Percentiles rank a stretch among this genome's conserved stretches.
These are phyloP conservation scores for Meripilus lineatus DNA, from an alignment of 1,284 basidiomycete genomes.

Conservation along the genomic window DNA sequence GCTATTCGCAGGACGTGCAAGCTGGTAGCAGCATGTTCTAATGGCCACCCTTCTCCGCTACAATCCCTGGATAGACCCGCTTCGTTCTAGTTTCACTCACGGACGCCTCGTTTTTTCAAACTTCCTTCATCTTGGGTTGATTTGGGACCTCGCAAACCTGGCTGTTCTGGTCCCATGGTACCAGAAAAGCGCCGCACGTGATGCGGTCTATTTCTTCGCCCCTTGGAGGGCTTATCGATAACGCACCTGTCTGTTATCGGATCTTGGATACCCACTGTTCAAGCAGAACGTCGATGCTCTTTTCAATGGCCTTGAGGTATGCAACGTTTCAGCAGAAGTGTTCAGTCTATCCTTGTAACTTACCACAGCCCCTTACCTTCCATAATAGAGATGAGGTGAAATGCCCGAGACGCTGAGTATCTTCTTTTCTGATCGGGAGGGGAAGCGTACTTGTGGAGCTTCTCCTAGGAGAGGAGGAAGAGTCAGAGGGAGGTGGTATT, in stretches of 20 bases:
- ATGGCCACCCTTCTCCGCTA: not conserved
- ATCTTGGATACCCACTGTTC: constrained; percentile 14
- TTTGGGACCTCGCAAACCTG: not conserved
- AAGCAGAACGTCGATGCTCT: not conserved
- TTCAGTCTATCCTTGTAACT: not conserved
- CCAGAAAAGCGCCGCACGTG: constrained; percentile 2
- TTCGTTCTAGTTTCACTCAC: constrained; percentile 5
- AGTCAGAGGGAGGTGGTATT: not conserved
- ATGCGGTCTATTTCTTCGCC: not conserved
- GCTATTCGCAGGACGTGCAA: not conserved
- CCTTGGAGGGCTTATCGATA: constrained; percentile 15
- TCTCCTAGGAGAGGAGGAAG: not conserved
- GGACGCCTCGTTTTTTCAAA: not conserved
- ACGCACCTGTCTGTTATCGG: constrained; percentile 20
- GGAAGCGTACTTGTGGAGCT: not conserved
- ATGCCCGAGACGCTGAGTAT: not conserved
- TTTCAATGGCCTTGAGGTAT: constrained; percentile 18
- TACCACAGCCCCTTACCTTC: not conserved
- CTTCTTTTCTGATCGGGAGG: constrained; percentile 5
- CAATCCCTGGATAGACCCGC: not conserved
- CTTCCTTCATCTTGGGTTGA: not conserved
- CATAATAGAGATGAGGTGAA: not conserved
- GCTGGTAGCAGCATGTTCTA: too few relatives aligned
- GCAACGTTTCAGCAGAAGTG: constrained; percentile 1
- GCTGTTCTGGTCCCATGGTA: not conserved